Evolutionary conservation across 2,329 filamentous ascomycete species (phyloP).

Genomic region (Talaromyces sp.): DNA sequence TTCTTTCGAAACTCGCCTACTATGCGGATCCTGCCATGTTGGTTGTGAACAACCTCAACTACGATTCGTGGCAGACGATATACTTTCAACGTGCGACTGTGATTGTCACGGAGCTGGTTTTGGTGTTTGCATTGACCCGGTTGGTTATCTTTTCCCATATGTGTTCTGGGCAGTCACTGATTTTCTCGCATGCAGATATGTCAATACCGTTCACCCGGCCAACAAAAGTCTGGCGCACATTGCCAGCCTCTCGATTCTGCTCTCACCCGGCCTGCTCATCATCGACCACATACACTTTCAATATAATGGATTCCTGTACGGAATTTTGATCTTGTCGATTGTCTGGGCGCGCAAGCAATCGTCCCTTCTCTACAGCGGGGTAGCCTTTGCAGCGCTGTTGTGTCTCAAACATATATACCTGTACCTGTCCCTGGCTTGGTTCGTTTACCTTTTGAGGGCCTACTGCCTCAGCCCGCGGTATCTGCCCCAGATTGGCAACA

Average conservation of each 20-base stretch:
- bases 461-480: slow-evolving; percentile 83
- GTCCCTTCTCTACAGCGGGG: slow-evolving; percentile 69
- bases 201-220: slow-evolving; percentile 61
- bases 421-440: slow-evolving; percentile 92
- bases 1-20: slow-evolving; percentile 72
- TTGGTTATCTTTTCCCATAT: slow-evolving; percentile 36
- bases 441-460: slow-evolving; percentile 80
- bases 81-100: slow-evolving; percentile 92
- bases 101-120: slow-evolving; percentile 74
- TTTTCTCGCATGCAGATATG: slow-evolving; percentile 51
- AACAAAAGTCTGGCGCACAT: slow-evolving; percentile 76
- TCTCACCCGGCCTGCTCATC: slow-evolving; percentile 89
- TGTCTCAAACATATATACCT: slow-evolving; percentile 99
- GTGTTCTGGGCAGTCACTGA: slow-evolving; percentile 5
- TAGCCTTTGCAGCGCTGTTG: slow-evolving; percentile 76
- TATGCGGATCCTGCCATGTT: slow-evolving; percentile 79
- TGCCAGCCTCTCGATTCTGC: slow-evolving; percentile 78
- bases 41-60: slow-evolving; percentile 69
- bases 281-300: slow-evolving; percentile 99
- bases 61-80: slow-evolving; percentile 88
- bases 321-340: slow-evolving; percentile 78
- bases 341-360: slow-evolving; percentile 72
- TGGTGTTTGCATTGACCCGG: slow-evolving; percentile 76
- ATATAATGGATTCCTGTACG: slow-evolving; percentile 97
- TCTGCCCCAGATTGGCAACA: slow-evolving; percentile 70